phyloP scores from a whole-genome alignment of 192 early-diverging fungal genomes.

The Coemansia sp. region DNA sequence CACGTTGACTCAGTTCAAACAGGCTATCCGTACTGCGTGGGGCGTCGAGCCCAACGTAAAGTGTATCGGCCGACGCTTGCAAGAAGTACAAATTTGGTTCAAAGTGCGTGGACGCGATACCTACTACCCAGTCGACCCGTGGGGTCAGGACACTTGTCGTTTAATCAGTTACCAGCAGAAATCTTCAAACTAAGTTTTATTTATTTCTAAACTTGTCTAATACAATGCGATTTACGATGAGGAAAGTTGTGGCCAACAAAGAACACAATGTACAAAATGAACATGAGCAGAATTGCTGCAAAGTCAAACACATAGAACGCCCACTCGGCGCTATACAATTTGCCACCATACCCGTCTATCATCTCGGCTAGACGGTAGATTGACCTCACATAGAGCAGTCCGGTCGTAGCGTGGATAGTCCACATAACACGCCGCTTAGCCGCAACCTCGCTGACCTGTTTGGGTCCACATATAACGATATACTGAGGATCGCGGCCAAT shows the following conservation, averaged over 20 bases:
- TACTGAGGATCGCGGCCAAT: slow-evolving; percentile 21
- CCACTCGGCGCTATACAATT: slow-evolving; percentile 49
- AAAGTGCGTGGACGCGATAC: slow-evolving; percentile 47
- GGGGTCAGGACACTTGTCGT: slow-evolving; percentile 42
- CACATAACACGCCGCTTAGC: slow-evolving; percentile 37
- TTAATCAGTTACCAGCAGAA: slow-evolving; percentile 51
- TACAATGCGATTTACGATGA: neutral
- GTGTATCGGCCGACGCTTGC: slow-evolving; percentile 39
- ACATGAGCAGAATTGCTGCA: slow-evolving; percentile 32
- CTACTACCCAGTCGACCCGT: slow-evolving; percentile 50
- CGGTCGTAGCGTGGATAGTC: slow-evolving; percentile 39
- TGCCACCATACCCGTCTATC: slow-evolving; percentile 39
- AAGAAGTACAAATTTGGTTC: slow-evolving; percentile 57
- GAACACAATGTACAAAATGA: slow-evolving; percentile 28
- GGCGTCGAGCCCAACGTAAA: slow-evolving; percentile 55
- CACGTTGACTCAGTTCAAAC: slow-evolving; percentile 38
- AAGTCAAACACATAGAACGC: slow-evolving; percentile 56
- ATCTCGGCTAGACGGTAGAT: slow-evolving; percentile 54
- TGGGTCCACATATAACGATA: slow-evolving; percentile 17
- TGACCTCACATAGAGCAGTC: slow-evolving; percentile 38
- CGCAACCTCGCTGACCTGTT: slow-evolving; percentile 7
- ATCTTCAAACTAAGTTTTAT: slow-evolving; percentile 3
- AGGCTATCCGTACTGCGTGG: slow-evolving; percentile 31
- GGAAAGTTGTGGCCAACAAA: slow-evolving; percentile 23
- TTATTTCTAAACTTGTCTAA: neutral